Percentiles rank a stretch among this genome's conserved stretches.
phyloP scores from a whole-genome alignment of 768 basidiomycete genomes.

The Calocybe indica region DNA sequence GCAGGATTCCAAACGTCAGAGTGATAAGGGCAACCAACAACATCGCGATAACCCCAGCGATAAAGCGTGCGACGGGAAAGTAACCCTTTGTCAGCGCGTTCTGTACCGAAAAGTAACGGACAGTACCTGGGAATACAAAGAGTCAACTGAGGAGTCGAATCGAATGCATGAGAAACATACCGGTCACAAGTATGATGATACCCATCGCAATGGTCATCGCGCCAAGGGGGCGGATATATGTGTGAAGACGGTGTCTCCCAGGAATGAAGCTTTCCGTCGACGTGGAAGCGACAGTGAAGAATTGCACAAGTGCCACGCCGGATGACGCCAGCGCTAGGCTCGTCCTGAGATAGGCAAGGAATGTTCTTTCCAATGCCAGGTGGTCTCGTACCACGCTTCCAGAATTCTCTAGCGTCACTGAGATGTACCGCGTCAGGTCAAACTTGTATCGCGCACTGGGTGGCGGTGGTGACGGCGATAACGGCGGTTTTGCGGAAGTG shows the following conservation, averaged over 20 bases:
- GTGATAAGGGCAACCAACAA: slow-evolving; percentile 11
- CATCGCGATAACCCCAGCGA: slow-evolving; percentile 10
- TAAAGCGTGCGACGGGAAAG: slow-evolving; percentile 14
- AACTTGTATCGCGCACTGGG: background rate
- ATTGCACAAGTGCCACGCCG: slow-evolving; percentile 31
- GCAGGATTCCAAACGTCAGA: slow-evolving; percentile 13
- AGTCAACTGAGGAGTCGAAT: background rate
- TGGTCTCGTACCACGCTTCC: slow-evolving; percentile 52
- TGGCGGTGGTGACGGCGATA: background rate
- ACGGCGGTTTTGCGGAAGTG: background rate
- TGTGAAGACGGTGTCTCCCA: slow-evolving; percentile 12
- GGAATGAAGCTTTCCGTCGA: slow-evolving; percentile 7
- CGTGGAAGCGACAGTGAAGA: slow-evolving; percentile 12
- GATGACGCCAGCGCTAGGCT: slow-evolving; percentile 45
- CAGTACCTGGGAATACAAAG: slow-evolving; percentile 7
- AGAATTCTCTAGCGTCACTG: slow-evolving; percentile 34
- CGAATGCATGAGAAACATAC: slow-evolving; percentile 3
- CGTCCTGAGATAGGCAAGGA: slow-evolving; percentile 48
- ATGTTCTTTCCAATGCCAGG: slow-evolving; percentile 46
- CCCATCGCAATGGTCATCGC: slow-evolving; percentile 15
- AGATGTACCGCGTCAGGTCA: slow-evolving; percentile 4
- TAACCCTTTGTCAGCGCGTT: slow-evolving; percentile 15
- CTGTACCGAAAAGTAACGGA: slow-evolving; percentile 17
- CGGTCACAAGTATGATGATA: slow-evolving; percentile 13
- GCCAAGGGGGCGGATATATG: slow-evolving; percentile 16